Evolutionary conservation across 1,139 yeast genomes (phyloP), one percentile per base, ranked within the genome.

Genomic region (Suhomyces yuchorum): DNA sequence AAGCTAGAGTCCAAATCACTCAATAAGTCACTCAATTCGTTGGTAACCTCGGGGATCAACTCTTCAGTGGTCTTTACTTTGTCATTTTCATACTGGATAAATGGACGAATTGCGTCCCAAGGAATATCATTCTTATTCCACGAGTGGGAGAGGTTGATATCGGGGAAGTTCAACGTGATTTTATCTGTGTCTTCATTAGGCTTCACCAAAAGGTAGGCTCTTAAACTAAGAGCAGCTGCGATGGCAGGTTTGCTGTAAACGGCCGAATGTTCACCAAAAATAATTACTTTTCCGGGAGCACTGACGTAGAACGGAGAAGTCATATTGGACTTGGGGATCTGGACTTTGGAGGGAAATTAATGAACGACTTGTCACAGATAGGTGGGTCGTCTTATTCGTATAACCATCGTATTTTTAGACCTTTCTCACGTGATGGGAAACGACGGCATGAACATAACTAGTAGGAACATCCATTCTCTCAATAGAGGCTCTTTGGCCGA

Each of bases 231-330:
- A 0, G 96, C 92, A 0, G 96, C 96, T 0, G 97, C 96, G 48
- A 90, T 87, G 22, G 96, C 96, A 0, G 96, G 96, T 68, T 88
- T 88, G 46, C 89, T 85, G 63, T 88, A 89, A 2, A 93, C 99
- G 2, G 96, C 98, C 2, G 98, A 89, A 63, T 93, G 99, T 63
- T 93, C 99, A 20, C 99, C 99, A 63, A 91, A 95, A 40, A 95
- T 78, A 57, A 93, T 95, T 37, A 91, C 96, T 63, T 95, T 93
- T 7, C 98, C 99, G 0, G 99, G 99, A 1, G 99, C 96, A 51
- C 97, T 88, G 2, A 90, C 89, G 48, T 82, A 70, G 65, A 91
- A 89, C 3, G 92, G 65, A 19, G 34, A 9, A 15, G 23, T 9
- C 48, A 39, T 40, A 22, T 9, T 20, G 38, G 14, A n/a, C 30